phyloP scores from a whole-genome alignment of 176 grass and related monocot species.

The Poa pratensis region DNA sequence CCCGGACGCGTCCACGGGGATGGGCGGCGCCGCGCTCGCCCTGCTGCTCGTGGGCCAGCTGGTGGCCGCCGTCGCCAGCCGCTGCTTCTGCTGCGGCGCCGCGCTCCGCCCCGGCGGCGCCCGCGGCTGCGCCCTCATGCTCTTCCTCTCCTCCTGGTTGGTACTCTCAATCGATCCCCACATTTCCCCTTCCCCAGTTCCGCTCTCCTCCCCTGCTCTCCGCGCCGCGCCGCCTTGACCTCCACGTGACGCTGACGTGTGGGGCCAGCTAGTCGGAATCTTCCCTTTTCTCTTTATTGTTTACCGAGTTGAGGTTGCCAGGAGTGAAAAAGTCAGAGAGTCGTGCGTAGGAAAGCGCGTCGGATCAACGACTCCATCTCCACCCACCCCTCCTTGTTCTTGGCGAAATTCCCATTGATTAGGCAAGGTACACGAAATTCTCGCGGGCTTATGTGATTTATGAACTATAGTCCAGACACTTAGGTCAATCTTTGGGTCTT shows the following conservation, averaged over 20 bases:
- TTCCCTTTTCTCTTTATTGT: constrained; percentile 25
- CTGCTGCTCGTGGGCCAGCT: constrained; percentile 74
- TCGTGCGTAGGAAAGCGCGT: constrained; percentile 36
- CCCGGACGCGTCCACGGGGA: constrained; percentile 70
- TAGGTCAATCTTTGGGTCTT: not conserved
- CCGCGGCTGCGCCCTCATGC: constrained; percentile 72
- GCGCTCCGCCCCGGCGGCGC: constrained; percentile 69
- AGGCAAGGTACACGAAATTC: not conserved
- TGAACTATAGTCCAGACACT: not conserved
- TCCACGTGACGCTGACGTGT: constrained; percentile 36
- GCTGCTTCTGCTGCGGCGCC: constrained; percentile 83
- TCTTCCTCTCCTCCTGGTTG: constrained; percentile 89
- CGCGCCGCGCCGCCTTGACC: constrained; percentile 34
- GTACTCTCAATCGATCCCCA: constrained; percentile 41
- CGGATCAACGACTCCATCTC: constrained; percentile 4
- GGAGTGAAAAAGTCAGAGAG: constrained; percentile 40
- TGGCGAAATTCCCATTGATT: not conserved
- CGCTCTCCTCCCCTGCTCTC: not conserved
- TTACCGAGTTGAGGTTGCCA: not conserved
- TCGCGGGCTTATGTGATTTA: not conserved
- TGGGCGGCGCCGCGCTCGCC: constrained; percentile 65
- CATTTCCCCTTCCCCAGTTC: not conserved
- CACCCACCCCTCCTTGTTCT: not conserved
- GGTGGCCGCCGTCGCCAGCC: constrained; percentile 60
- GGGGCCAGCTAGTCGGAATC: constrained; percentile 14